Conservation (phyloP, 495 filamentous ascomycete genomes). For the Podospora tetraspora region DNA sequence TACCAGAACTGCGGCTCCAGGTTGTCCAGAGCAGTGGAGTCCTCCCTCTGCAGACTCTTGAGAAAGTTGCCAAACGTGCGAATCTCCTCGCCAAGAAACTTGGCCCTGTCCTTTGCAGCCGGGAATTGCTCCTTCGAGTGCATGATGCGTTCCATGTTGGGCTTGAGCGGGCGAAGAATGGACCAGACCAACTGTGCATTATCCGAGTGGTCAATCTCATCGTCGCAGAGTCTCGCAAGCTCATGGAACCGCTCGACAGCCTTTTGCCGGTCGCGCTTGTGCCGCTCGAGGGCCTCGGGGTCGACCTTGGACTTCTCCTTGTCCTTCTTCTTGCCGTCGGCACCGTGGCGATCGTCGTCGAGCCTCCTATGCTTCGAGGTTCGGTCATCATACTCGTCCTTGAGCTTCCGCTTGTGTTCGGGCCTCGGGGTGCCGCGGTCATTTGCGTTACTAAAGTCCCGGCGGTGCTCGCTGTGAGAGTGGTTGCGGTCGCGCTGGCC, state of each 20-base stretch:
- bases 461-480: conserved; percentile 43
- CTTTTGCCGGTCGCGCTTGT: conserved; percentile 29
- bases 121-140: conserved; percentile 40
- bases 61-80: conserved; percentile 44
- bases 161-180: conserved; percentile 40
- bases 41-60: conserved; percentile 33
- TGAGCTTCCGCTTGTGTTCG: conserved; percentile 43
- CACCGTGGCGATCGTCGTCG: conserved; percentile 25
- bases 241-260: conserved; percentile 34
- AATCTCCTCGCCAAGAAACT: conserved; percentile 42
- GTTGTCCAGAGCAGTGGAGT: conserved; percentile 32
- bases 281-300: conserved; percentile 31
- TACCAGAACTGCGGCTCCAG: conserved; percentile 46
- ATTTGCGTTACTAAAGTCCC: conserved; percentile 42
- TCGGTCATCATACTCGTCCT: conserved; percentile 34
- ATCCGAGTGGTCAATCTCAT: conserved; percentile 30
- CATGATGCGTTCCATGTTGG: conserved; percentile 40
- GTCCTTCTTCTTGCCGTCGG: conserved; percentile 28
- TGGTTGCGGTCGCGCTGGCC: conserved; percentile 38
- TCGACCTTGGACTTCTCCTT: conserved; percentile 33
- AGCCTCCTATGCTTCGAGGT: conserved; percentile 31
- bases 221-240: conserved; percentile 28
- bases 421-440: conserved; percentile 42
- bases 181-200: conserved; percentile 39
- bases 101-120: conserved; percentile 41